Base-by-base conservation (phyloP, 2,329 filamentous ascomycete species). In the Neoarthrinium moseri region DNA sequence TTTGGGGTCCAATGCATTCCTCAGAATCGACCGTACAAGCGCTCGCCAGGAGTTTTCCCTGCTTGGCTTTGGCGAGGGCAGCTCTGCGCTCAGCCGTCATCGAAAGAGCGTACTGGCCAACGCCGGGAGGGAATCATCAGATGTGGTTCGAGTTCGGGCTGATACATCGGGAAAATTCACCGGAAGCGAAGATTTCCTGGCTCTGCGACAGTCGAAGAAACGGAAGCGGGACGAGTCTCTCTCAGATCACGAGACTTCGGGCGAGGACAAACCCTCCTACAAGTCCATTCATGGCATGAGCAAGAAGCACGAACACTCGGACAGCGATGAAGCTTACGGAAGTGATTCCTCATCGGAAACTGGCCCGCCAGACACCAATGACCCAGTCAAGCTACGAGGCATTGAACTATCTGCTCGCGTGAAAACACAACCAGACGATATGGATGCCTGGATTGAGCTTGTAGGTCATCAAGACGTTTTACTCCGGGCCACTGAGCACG, bases 381-480 rank as follows among this genome's bases (percentile, higher is more conserved):
- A 75, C 23, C 71, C 76, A 2, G 62, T 78, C 3, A 79, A 72
- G 35, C 68, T 75, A 58, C 77, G 69, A 46, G 82, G 81, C 12
- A 72, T 85, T 0, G 71, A 83, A 42, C 71, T 96, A 6, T 80
- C 78, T 3, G 79, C 77, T 11, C 74, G 64, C 23, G 82, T 90
- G 26, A 83, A 86, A 45, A 72, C 85, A 1, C 64, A 80, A 18
- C 89, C 91, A 1, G 64, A 74, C 5, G 80, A 95, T 57, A 72
- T 88, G 17, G 70, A 83, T 33, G 75, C 82, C 15, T 97, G 92
- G 92, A 65, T 95, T 13, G 75, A 80, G 29, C 73, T 96, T n/a
- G 86, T 92, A 36, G 70, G 83, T 6, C 83, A 95, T 50, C 92
- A 97, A 66, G 83, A 90, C 50, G 64, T 67, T 2, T 72, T 95